These are phyloP conservation scores for Boletus coffeatus DNA, from an alignment of 1,284 basidiomycete genomes.

Conservation along the genomic window DNA sequence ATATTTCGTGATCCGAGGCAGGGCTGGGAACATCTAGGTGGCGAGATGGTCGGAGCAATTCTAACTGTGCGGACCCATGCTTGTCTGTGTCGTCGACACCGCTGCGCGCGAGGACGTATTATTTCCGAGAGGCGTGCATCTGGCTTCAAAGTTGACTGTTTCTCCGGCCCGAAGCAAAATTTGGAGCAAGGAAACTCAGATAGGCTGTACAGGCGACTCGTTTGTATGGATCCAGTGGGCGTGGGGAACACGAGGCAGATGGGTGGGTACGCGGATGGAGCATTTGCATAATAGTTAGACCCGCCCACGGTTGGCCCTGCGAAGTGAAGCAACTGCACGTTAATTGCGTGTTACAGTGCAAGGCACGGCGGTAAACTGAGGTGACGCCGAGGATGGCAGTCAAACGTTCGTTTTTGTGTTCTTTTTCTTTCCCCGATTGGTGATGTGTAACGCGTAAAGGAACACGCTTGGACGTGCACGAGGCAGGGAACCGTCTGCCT, in stretches of 20 bases:
- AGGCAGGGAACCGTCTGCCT: neutral
- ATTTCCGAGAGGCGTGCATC: constrained; percentile 4
- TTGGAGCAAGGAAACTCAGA: constrained; percentile 15
- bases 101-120: neutral
- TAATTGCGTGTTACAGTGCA: neutral
- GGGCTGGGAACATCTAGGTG: neutral
- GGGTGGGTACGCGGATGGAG: neutral
- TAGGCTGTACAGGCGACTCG: constrained; percentile 4
- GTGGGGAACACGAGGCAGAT: constrained; percentile 12
- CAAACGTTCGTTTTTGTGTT: neutral
- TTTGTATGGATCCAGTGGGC: constrained; percentile 2
- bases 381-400: neutral
- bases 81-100: neutral
- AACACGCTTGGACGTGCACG: neutral
- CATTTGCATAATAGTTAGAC: neutral
- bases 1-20: neutral
- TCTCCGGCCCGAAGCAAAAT: constrained; percentile 4
- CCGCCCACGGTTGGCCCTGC: neutral
- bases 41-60: neutral
- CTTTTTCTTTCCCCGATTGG: neutral
- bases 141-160: constrained; percentile 1
- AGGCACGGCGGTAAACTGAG: neutral
- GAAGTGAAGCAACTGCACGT: neutral
- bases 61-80: constrained; percentile 2
- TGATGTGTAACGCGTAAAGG: neutral